A percentile compares a stretch with the other conserved stretches of the same genome.
Evolutionary conservation across 2,329 filamentous ascomycete genomes (phyloP).

Genomic region (Penicillium fuscoglaucum): DNA sequence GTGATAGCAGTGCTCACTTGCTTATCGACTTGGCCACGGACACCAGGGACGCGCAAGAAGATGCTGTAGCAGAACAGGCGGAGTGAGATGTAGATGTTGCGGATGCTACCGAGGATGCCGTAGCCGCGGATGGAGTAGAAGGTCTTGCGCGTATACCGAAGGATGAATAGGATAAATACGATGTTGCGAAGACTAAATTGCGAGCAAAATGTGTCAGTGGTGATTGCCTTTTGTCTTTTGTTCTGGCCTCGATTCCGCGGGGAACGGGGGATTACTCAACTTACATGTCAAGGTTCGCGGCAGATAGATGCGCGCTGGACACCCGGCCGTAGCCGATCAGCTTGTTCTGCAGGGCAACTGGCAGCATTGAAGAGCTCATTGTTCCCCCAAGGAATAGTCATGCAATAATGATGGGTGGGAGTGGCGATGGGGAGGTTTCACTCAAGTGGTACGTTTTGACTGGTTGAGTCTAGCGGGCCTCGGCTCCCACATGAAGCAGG

Average conservation of each 20-base stretch:
- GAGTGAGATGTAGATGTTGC: constrained; percentile 70
- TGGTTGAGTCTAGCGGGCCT: constrained; percentile 12
- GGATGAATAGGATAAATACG: constrained; percentile 82
- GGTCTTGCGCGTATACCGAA: constrained; percentile 76
- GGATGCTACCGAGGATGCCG: constrained; percentile 75
- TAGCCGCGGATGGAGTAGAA: constrained; percentile 87
- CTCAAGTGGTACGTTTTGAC: constrained; percentile 15
- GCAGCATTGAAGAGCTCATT: constrained; percentile 46
- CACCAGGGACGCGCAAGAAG: constrained; percentile 82
- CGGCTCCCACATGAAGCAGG: constrained; percentile 15
- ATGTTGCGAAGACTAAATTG: constrained; percentile 73
- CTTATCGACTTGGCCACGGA: constrained; percentile 79
- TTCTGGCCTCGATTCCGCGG: constrained; percentile 6
- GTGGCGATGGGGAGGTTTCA: constrained; percentile 15
- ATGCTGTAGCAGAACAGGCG: constrained; percentile 77
- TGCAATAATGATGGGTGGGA: constrained; percentile 12
- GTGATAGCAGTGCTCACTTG: constrained; percentile 77
- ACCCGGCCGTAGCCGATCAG: constrained; percentile 40
- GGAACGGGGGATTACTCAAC: constrained; percentile 21
- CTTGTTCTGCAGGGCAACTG: constrained; percentile 48
- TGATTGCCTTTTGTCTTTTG: neutral
- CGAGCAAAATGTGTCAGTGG: constrained; percentile 3
- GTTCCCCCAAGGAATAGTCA: constrained; percentile 11
- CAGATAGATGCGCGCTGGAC: constrained; percentile 36
- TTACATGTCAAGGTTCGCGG: constrained; percentile 47